These are phyloP conservation scores for Lentinula novae-zelandiae DNA, from an alignment of 1,284 basidiomycete species.

Conservation along the genomic window DNA sequence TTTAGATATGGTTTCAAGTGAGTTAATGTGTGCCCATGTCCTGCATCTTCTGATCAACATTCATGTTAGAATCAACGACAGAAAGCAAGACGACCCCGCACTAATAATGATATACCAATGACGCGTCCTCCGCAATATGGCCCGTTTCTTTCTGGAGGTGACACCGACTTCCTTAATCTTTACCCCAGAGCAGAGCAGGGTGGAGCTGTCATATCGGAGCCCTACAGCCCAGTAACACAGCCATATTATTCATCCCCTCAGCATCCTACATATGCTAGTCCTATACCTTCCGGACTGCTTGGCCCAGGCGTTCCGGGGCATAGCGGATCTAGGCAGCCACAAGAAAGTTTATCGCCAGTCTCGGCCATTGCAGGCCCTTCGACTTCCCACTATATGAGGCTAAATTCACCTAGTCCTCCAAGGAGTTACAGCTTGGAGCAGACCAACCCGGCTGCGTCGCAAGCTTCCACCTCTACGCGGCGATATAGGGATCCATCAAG, in stretches of 20 bases:
- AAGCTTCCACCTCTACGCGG: constrained; percentile 15
- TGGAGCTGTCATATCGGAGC: background rate
- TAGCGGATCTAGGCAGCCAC: background rate
- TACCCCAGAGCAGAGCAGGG: constrained; percentile 11
- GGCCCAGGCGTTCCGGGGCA: constrained; percentile 60
- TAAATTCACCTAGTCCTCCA: constrained; percentile 14
- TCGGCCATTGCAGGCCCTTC: constrained; percentile 10
- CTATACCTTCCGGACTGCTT: constrained; percentile 36
- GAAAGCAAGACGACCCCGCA: constrained; percentile 70
- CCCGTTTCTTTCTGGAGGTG: constrained; percentile 46
- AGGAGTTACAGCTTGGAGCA: constrained; percentile 17
- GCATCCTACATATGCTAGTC: constrained; percentile 1
- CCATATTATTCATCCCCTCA: background rate
- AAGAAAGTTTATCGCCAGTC: constrained; percentile 2
- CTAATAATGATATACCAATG: constrained; percentile 41
- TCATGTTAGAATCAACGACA: constrained; percentile 68
- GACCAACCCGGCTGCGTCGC: constrained; percentile 21
- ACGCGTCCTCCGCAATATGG: constrained; percentile 57
- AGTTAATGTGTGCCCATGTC: constrained; percentile 21
- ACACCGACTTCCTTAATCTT: constrained; percentile 25
- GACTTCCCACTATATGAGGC: background rate
- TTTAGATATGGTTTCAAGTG: constrained; percentile 83
- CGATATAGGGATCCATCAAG: constrained; percentile 32
- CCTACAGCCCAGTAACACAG: constrained; percentile 2
- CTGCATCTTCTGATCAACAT: constrained; percentile 6